Evolutionary conservation across 257 asterid genomes (phyloP).

Genomic region (Scutellaria baicalensis): DNA sequence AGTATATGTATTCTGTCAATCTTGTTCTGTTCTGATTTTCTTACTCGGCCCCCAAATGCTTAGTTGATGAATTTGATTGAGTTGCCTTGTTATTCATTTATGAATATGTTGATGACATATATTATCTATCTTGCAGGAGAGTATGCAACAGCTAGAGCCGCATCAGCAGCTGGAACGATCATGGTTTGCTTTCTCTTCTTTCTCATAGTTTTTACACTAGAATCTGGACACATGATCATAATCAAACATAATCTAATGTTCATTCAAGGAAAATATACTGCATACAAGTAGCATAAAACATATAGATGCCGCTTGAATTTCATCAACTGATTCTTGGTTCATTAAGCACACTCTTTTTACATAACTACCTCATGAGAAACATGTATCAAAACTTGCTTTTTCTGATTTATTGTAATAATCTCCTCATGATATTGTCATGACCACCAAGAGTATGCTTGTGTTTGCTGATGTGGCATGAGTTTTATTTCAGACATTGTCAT

Average conservation of each 20-base stretch:
- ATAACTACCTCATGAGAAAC: not conserved
- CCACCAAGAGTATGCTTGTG: not conserved
- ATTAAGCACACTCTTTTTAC: not conserved
- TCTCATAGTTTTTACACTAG: not conserved
- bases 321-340: not conserved
- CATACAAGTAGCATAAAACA: not conserved
- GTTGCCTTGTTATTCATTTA: not conserved
- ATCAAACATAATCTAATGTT: too few relatives aligned
- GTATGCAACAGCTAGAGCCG: constrained; percentile 97
- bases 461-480: constrained; percentile 8
- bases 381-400: not conserved
- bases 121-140: constrained; percentile 56
- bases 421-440: not conserved
- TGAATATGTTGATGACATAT: constrained; percentile 7
- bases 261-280: not conserved
- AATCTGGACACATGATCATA: not conserved
- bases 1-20: not conserved
- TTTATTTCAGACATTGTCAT: constrained; percentile 64
- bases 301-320: too few relatives aligned
- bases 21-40: not conserved
- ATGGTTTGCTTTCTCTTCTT: constrained; percentile 49
- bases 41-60: not conserved
- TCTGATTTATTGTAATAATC: not conserved
- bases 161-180: constrained; percentile 93
- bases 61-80: not conserved